Base-by-base conservation (phyloP, 257 asterid genomes). In the Solanum tacnaense region DNA sequence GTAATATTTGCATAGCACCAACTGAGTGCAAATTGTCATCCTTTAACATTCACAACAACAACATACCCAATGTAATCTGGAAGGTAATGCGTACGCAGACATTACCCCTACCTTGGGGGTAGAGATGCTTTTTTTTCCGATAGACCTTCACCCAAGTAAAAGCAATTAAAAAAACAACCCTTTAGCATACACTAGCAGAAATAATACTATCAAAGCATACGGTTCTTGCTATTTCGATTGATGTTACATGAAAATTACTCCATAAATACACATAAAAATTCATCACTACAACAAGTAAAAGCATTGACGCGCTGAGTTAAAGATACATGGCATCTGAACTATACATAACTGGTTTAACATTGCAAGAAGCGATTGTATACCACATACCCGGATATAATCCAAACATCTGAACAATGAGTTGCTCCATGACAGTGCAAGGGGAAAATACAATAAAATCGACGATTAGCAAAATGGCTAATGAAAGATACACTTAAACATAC, bases 401-500 rank as follows among this genome's bases (percentile, higher is more conserved):
- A 88, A 88, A 89, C 84, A 87, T 87, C 35, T 74, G 78, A 74
- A 86, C 89, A 87, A 91, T 82, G 85, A 85, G 72, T 86, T n/a
- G 89, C 79, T 88, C 83, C 67, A 86, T 78, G 70, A 89, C 78
- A 87, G 56, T 72, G 87, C 79, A 86, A 15, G 70, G 25, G 88
- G n/a, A 32, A 44, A 36, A 89, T 88, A 76, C 10, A 76, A 68
- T 38, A 85, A 46, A 75, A 86, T 86, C 71, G 34, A 36, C 78
- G 75, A 88, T 87, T 72, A 86, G 89, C 83, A 86, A 90, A 89
- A 89, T n/a, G 35, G 31, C 62, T 84, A 88, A 25, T 85, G 88
- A 88, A 88, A 71, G 82, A 89, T 91, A 86, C 88, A 68, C 36
- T 88, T 83, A 86, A 86, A 83, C 90, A 84, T 74, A 62, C 89